Evolutionary conservation across 805 yeast genomes (phyloP), one percentile per base, ranked within the genome.

Genomic region (Candida morakotiae): DNA sequence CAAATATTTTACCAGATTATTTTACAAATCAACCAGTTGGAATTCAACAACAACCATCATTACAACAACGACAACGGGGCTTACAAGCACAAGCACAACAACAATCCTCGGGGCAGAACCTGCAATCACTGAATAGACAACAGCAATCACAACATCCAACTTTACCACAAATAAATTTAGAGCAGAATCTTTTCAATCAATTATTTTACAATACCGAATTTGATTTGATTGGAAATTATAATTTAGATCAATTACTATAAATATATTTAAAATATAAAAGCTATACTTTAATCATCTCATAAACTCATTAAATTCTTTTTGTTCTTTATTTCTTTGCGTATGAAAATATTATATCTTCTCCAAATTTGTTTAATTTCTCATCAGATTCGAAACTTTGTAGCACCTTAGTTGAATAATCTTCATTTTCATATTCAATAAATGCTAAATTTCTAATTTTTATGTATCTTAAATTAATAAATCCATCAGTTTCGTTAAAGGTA

Each of bases 401-500:
- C 28, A 65, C 57, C 11, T 34, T 36, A 0, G 68, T 65, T 0
- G 95, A 82, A 27, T 65, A 58, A 2, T 57, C 51, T 16, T 77
- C 82, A 4, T 65, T 62, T 17, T 73, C 77, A 54, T 81, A 91
- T 49, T 91, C 97, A 3, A 91, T 72, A 57, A 91, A 83, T 9
- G 93, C 94, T 31, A 91, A 73, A 26, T 75, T 75, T 30, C 87
- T 71, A 5, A 80, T 75, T 2, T 73, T 68, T 19, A 91, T 87
- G 25, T 79, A 60, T 37, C 94, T 75, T 2, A 81, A 64, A 45
- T 81, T 85, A 9, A 75, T 59, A 44, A 83, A 82, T 0, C 95
- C 96, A 1, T 67, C 60, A 43, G 52, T 73, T 3, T 55, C 51
- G 3, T 62, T 66, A 52, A 87, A 88, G 0, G 67, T 44, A 29